Conservation (phyloP, 2,329 filamentous ascomycete species). For the Fusarium scirpi region DNA sequence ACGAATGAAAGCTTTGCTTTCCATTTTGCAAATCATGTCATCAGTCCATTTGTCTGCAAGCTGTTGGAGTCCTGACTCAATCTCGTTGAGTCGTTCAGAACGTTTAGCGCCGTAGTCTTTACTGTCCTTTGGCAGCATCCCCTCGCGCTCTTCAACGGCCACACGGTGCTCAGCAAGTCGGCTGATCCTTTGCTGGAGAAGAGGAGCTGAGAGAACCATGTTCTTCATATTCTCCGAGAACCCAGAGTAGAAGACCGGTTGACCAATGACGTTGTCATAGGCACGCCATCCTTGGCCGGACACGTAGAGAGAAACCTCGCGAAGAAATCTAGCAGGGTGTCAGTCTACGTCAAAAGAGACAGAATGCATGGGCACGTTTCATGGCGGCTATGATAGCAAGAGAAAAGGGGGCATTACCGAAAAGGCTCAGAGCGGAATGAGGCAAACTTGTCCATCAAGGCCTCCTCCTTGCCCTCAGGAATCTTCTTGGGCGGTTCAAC, state of each 20-base stretch:
- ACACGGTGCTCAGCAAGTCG: constrained; percentile 82
- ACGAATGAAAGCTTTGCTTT: constrained; percentile 91
- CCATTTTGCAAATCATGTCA: constrained; percentile 99
- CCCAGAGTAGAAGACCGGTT: constrained; percentile 91
- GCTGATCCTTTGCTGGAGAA: constrained; percentile 79
- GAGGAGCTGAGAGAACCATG: constrained; percentile 78
- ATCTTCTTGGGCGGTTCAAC: constrained; percentile 61
- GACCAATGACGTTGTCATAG: constrained; percentile 90
- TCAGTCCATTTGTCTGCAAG: constrained; percentile 90
- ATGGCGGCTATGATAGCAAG: background rate
- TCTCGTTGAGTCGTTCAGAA: constrained; percentile 68
- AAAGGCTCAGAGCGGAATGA: constrained; percentile 81
- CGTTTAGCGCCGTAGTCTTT: constrained; percentile 64
- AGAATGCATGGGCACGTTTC: background rate
- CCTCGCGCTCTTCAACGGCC: constrained; percentile 80
- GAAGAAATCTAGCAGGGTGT: constrained; percentile 75
- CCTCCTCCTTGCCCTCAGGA: constrained; percentile 71
- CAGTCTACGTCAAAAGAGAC: background rate
- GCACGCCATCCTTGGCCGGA: constrained; percentile 95
- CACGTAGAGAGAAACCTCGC: constrained; percentile 92
- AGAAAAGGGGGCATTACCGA: constrained; percentile 57
- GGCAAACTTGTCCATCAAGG: constrained; percentile 84
- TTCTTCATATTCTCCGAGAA: constrained; percentile 92
- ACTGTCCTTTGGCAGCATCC: constrained; percentile 70
- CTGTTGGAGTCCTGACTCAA: constrained; percentile 80